Conservation (phyloP, 768 basidiomycete species). For the Serendipita indica region DNA sequence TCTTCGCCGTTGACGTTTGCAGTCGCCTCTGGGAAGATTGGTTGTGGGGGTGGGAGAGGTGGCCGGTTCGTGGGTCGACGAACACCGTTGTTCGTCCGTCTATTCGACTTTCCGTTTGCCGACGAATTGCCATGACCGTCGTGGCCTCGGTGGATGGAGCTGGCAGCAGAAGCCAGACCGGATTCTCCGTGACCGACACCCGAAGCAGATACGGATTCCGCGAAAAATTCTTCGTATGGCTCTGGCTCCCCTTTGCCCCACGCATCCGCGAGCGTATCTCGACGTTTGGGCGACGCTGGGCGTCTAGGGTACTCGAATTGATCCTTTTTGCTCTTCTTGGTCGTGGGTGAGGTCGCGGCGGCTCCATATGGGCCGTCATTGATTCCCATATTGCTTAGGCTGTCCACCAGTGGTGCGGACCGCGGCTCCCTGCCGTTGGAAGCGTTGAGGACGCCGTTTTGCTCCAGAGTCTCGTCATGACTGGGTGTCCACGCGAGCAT, state of each 20-base stretch:
- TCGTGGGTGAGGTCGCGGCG: background rate
- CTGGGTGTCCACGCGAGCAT: constrained; percentile 57
- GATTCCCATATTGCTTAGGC: background rate
- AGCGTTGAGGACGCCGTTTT: constrained; percentile 7
- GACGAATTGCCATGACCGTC: constrained; percentile 30
- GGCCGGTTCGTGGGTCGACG: constrained; percentile 33
- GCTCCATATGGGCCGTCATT: constrained; percentile 16
- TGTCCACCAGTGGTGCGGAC: constrained; percentile 11
- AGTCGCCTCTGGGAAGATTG: constrained; percentile 50
- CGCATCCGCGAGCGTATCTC: constrained; percentile 79
- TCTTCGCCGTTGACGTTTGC: constrained; percentile 28
- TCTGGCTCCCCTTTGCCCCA: constrained; percentile 91
- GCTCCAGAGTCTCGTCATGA: constrained; percentile 17
- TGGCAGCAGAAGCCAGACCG: constrained; percentile 27
- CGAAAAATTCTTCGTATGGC: constrained; percentile 79
- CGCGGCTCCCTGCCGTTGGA: constrained; percentile 28
- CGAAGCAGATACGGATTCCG: constrained; percentile 45
- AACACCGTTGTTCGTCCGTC: constrained; percentile 36
- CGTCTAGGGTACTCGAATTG: constrained; percentile 31
- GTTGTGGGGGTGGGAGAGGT: constrained; percentile 62
- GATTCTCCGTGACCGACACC: constrained; percentile 33
- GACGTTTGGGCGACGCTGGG: constrained; percentile 46
- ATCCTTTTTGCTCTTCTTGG: constrained; percentile 2
- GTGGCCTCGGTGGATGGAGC: constrained; percentile 54
- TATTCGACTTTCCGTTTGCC: constrained; percentile 19